Evolutionary conservation across 2,329 filamentous ascomycete genomes (phyloP).

Genomic region (Dichotomopilus funicola): DNA sequence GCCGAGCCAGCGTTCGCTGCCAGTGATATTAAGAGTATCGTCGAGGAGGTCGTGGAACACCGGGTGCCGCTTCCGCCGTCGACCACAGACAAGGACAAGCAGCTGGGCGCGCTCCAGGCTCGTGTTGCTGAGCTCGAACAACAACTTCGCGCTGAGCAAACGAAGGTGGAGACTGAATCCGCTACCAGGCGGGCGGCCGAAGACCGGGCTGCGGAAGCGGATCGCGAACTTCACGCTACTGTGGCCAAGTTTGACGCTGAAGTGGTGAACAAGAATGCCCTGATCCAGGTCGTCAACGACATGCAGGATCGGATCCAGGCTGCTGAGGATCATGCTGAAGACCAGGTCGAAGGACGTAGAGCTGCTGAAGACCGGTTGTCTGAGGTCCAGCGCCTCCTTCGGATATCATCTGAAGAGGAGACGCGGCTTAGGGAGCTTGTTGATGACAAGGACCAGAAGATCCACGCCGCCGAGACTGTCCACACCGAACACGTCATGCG

Average conservation of each 20-base stretch:
- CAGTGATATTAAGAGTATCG: conserved; percentile 53
- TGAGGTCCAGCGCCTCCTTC: conserved; percentile 64
- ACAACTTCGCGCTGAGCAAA: conserved; percentile 42
- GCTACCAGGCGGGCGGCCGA: conserved; percentile 45
- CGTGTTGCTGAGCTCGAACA: conserved; percentile 57
- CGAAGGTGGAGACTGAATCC: conserved; percentile 43
- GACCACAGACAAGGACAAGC: conserved; percentile 43
- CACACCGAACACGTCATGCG: conserved; percentile 52
- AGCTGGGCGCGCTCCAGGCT: conserved; percentile 52
- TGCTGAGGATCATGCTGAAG: conserved; percentile 57
- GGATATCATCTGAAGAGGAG: conserved; percentile 66
- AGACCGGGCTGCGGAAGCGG: conserved; percentile 46
- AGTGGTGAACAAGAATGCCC: conserved; percentile 53
- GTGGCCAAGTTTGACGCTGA: conserved; percentile 55
- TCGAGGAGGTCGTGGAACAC: conserved; percentile 56
- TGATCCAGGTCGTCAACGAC: conserved; percentile 57
- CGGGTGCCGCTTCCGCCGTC: conserved; percentile 48
- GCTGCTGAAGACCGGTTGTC: conserved; percentile 65
- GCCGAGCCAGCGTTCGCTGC: conserved; percentile 39
- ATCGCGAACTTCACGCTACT: conserved; percentile 48
- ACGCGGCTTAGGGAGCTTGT: conserved; percentile 58
- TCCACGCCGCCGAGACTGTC: conserved; percentile 53
- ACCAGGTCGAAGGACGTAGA: conserved; percentile 57
- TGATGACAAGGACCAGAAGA: conserved; percentile 62
- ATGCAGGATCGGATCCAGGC: conserved; percentile 62